Conservation (phyloP, 805 yeast species). For the Ogataea zsoltii region DNA sequence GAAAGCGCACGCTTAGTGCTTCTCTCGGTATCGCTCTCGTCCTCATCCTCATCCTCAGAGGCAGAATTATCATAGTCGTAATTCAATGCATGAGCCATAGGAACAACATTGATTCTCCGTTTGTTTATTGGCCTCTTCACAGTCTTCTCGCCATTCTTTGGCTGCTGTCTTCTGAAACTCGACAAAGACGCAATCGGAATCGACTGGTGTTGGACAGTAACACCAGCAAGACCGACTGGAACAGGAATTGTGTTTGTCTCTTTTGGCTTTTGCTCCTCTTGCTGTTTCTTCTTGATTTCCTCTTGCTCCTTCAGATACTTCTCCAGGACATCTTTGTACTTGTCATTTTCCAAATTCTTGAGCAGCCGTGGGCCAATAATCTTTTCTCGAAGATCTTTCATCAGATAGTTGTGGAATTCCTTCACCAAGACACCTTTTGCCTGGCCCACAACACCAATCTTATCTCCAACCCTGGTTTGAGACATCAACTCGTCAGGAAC, state of each 20-base stretch:
- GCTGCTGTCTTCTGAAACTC: constrained; percentile 44
- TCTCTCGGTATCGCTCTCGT: constrained; percentile 26
- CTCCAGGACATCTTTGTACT: constrained; percentile 51
- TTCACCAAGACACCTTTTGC: constrained; percentile 58
- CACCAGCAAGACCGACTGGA: constrained; percentile 17
- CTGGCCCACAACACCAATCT: constrained; percentile 47
- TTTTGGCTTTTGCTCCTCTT: constrained; percentile 7
- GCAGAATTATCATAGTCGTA: constrained; percentile 35
- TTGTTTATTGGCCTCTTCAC: constrained; percentile 14
- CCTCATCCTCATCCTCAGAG: constrained; percentile 24
- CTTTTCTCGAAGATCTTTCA: constrained; percentile 73
- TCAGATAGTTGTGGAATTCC: constrained; percentile 62
- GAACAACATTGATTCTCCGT: constrained; percentile 37
- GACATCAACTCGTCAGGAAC: constrained; percentile 45
- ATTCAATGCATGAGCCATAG: constrained; percentile 57
- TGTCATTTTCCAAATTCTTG: constrained; percentile 57
- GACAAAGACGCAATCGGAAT: constrained; percentile 23
- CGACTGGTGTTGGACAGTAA: constrained; percentile 26
- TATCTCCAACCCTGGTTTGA: constrained; percentile 30
- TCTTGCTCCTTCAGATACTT: constrained; percentile 34
- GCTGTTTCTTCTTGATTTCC: constrained; percentile 8
- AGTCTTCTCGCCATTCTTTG: constrained; percentile 61
- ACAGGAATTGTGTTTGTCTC: background rate
- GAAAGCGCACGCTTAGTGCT: background rate
- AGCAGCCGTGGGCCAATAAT: constrained; percentile 69